phyloP scores from a whole-genome alignment of 495 filamentous ascomycete species.

The Bacidia rubella region DNA sequence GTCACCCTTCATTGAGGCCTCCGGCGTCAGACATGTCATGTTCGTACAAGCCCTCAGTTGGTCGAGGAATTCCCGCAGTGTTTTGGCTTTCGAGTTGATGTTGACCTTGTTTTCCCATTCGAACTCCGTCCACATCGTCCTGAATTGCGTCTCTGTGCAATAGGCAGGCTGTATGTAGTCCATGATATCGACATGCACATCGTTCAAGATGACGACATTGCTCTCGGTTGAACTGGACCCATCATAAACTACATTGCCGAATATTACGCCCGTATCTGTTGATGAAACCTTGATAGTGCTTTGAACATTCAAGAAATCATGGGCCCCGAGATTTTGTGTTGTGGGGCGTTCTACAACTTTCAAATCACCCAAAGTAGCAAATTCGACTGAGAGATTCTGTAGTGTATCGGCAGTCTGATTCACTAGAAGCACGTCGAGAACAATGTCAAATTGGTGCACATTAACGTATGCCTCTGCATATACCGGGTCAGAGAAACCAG shows the following conservation, averaged over 20 bases:
- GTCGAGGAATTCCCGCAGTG: constrained; percentile 79
- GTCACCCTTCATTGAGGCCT: constrained; percentile 91
- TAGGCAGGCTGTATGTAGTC: constrained; percentile 97
- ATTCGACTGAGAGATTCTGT: constrained; percentile 94
- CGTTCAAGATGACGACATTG: constrained; percentile 96
- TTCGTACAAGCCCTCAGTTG: constrained; percentile 96
- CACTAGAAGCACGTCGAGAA: constrained; percentile 90
- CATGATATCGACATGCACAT: constrained; percentile 99
- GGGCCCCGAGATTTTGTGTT: constrained; percentile 85
- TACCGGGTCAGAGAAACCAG: constrained; percentile 95
- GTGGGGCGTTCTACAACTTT: constrained; percentile 96
- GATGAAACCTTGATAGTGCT: constrained; percentile 98
- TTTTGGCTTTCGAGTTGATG: constrained; percentile 94
- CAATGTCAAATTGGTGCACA: constrained; percentile 98
- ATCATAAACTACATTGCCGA: constrained; percentile 98
- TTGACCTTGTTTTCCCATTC: constrained; percentile 99
- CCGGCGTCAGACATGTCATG: constrained; percentile 95
- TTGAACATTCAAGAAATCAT: constrained; percentile 95
- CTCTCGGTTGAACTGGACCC: constrained; percentile 89
- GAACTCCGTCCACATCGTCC: constrained; percentile 99
- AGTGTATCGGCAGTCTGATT: constrained; percentile 96
- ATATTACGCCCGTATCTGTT: constrained; percentile 97
- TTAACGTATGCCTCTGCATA: constrained; percentile 98
- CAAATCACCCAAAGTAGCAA: constrained; percentile 92
- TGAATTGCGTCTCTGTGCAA: constrained; percentile 96